phyloP scores from a whole-genome alignment of 441 rosid species.

The Populus hybrid region DNA sequence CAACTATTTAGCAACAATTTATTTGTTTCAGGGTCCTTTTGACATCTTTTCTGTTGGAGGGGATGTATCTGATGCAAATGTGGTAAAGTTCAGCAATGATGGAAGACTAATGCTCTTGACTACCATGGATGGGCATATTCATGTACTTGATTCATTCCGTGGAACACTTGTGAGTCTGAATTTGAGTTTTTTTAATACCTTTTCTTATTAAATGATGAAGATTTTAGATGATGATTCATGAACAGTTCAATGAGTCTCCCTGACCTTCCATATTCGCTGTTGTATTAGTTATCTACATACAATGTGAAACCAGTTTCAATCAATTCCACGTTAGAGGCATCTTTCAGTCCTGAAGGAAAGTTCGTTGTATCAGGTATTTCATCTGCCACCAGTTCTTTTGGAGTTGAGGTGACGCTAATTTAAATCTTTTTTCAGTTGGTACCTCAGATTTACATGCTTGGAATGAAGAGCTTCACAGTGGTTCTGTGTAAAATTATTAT shows the following conservation, averaged over 20 bases:
- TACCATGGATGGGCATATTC: conserved; percentile 81
- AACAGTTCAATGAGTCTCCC: neutral
- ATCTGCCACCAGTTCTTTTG: neutral
- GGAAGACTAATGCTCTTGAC: conserved; percentile 92
- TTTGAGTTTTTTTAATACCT: neutral
- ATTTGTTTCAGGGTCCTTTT: conserved; percentile 66
- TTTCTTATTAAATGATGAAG: neutral
- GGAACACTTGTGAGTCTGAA: conserved; percentile 70
- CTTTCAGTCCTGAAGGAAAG: conserved; percentile 96
- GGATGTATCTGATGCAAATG: conserved; percentile 77
- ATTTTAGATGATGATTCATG: neutral
- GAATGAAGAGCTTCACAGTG: neutral
- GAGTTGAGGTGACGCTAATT: neutral
- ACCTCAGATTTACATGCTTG: neutral
- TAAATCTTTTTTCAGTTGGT: neutral
- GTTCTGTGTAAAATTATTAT: neutral
- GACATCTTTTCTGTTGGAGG: conserved; percentile 84
- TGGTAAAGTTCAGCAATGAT: conserved; percentile 86
- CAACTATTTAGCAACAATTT: conserved; percentile 9
- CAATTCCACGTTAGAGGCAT: conserved; percentile 82
- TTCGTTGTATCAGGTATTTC: conserved; percentile 79
- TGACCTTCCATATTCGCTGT: conserved; percentile 20
- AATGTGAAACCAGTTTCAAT: conserved; percentile 78
- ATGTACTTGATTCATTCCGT: conserved; percentile 90
- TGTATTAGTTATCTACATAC: conserved; percentile 64